Base-by-base conservation (phyloP, 1,139 yeast species). In the Saccharomyces hybrid region DNA sequence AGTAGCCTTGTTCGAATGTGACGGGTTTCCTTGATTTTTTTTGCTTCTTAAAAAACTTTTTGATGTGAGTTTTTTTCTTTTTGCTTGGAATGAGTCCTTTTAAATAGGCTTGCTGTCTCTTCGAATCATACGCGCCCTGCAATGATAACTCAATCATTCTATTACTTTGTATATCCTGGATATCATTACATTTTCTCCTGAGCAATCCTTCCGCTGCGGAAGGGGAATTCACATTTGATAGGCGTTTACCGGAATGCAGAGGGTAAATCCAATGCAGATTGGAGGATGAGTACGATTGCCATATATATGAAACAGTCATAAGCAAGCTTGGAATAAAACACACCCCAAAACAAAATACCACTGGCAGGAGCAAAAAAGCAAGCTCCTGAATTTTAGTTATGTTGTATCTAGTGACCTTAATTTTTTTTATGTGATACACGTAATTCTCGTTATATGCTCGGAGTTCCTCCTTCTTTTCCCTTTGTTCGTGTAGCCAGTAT, bases 41-140 rank as follows among this genome's bases (percentile, higher is more conserved):
- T 8, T 48, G 44, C 11, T 29, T 11, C 51, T 16, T 14, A 1
- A 44, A 13, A 28, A 50, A 50, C 23, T 41, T 29, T n/a, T 27
- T 34, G 14, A 50, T 47, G 42, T 50, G 52, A 3, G 52, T 50
- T 27, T 50, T 50, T 28, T 50, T 50, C 44, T 31, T 50, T 2
- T 14, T 23, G 19, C 42, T 16, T 7, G 23, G 25, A 4, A 11
- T 42, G 44, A 42, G 26, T 44, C 48, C 38, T 11, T 27, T 29
- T 9, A 50, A 38, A 23, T 50, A 47, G 3, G 52, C 42, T 23
- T 50, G 46, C 48, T 50, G 46, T 47, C 28, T 50, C 19, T 23
- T 23, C 26, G 50, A 2, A 29, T 44, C 42, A n/a, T n/a, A n/a
- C 9, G 42, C 19, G 42, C 42, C 42, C 19, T 34, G 42, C 42